Evolutionary conservation across 805 yeast species (phyloP).

Genomic region (Ogataea ganodermae): DNA sequence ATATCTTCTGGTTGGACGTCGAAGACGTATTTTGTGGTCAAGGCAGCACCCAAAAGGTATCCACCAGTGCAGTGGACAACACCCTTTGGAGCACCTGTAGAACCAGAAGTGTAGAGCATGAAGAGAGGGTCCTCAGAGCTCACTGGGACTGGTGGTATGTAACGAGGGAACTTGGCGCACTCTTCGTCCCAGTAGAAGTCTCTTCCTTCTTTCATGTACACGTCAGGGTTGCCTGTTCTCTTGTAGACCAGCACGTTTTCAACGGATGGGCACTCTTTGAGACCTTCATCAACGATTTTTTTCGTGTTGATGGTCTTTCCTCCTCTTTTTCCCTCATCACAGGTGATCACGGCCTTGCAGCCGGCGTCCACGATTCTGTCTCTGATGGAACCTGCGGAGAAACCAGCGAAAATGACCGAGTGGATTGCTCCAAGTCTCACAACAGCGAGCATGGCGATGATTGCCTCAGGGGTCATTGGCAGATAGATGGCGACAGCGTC

Average conservation of each 20-base stretch:
- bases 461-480: slow-evolving; percentile 98
- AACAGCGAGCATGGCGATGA: slow-evolving; percentile 91
- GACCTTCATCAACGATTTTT: slow-evolving; percentile 93
- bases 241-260: slow-evolving; percentile 82
- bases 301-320: slow-evolving; percentile 91
- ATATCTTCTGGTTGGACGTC: slow-evolving; percentile 89
- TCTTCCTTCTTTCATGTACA: slow-evolving; percentile 75
- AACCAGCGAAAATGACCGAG: slow-evolving; percentile 96
- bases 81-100: slow-evolving; percentile 98
- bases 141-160: slow-evolving; percentile 85
- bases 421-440: slow-evolving; percentile 94
- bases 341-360: slow-evolving; percentile 84
- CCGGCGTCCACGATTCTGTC: slow-evolving; percentile 91
- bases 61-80: slow-evolving; percentile 95
- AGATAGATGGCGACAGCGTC: slow-evolving; percentile 95
- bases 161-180: slow-evolving; percentile 74
- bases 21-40: slow-evolving; percentile 90
- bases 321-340: slow-evolving; percentile 95
- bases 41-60: slow-evolving; percentile 86
- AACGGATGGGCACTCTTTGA: slow-evolving; percentile 71
- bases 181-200: slow-evolving; percentile 98
- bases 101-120: slow-evolving; percentile 94
- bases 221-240: slow-evolving; percentile 75
- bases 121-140: slow-evolving; percentile 93
- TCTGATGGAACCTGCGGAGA: slow-evolving; percentile 86